Base-by-base conservation (phyloP, 345 rosid genomes). In the Litchi chinensis region DNA sequence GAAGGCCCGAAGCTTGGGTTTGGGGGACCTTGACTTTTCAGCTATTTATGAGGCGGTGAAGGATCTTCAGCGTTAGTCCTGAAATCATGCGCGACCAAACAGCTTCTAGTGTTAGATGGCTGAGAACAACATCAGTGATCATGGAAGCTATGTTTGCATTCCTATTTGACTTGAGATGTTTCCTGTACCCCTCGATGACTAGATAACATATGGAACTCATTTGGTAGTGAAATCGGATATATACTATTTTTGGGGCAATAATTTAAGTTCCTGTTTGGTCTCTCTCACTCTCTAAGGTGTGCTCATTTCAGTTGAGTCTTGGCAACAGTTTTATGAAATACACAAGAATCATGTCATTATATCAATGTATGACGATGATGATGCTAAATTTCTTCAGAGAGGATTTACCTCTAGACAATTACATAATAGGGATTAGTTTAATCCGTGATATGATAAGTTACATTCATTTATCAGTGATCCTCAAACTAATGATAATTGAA, bases 11-110 rank as follows among this genome's bases (percentile, higher is more conserved):
- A 88, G 94, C 91, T 78, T 95, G 90, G 98, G 95, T 40, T 79
- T 95, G 9, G 99, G 94, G 68, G 97, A 95, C 72, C 87, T 76
- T 0, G 99, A 95, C 87, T 93, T 95, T 85, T 93, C 99, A 40
- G 97, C 99, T 57, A 97, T 93, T 78, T 80, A 80, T 50, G 98
- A 95, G 86, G 81, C 87, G 5, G 82, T 93, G 83, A 95, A 87
- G 85, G 74, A 56, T 81, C 77, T 77, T 50, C 76, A 81, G 73
- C 82, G 86, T 71, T 87, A 62, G 67, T 65, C 70, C 48, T 79
- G 77, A 74, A 46, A 44, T 2, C 16, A 2, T 21, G 11, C 48
- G 28, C 24, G 46, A 56, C 62, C 41, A 15, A 32, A 40, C 56
- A 19, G 48, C 71, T 75, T 65, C 63, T 65, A 13, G 21, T 65